Base-by-base conservation (phyloP, 257 asterid species). In the Cruciata laevipes region DNA sequence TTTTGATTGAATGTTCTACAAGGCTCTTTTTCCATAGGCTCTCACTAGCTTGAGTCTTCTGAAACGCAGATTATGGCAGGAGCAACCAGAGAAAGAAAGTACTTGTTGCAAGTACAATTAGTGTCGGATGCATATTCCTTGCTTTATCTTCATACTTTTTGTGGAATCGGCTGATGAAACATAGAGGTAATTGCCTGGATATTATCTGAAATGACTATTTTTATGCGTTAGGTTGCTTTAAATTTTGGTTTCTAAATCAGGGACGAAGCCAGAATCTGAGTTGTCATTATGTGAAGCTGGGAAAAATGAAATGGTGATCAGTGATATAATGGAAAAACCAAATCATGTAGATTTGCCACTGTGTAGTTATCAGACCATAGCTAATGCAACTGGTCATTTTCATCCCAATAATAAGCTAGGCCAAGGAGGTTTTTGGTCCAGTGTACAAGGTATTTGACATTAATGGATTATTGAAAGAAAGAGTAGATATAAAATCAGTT, bases 401-500 rank as follows among this genome's bases (percentile, higher is more conserved):
- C 76, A 80, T 18, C 61, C 69, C 2, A 76, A 58, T 11, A 81
- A 65, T 56, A 73, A 69, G 78, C 82, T 85, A 25, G 90, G 90
- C 52, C 75, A 69, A 82, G 93, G 93, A 21, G 95, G 90, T 38
- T 86, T 86, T 88, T 78, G 90, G 89, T 71, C 73, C 82, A 8
- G 95, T 88, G 17, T 88, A 71, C 72, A 86, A 81, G 88, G 95
- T 86, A 77, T 38, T 53, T 51, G 27, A 40, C 59, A 18, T 32
- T 66, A 7, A 12, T 61, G 0, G 10, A 17, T 32, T 13, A 9
- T 16, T 65, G 14, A 13, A 12, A 23, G 38, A 20, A 40, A 40
- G 3, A 4, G 21, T 9, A 40, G 56, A 64, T 2, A 24, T 13
- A 11, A 32, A 38, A 13, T 32, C 32, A 14, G 35, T 18, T 40